Evolutionary conservation across 2,329 filamentous ascomycete genomes (phyloP).

Genomic region (Ophiosphaerella korrae): DNA sequence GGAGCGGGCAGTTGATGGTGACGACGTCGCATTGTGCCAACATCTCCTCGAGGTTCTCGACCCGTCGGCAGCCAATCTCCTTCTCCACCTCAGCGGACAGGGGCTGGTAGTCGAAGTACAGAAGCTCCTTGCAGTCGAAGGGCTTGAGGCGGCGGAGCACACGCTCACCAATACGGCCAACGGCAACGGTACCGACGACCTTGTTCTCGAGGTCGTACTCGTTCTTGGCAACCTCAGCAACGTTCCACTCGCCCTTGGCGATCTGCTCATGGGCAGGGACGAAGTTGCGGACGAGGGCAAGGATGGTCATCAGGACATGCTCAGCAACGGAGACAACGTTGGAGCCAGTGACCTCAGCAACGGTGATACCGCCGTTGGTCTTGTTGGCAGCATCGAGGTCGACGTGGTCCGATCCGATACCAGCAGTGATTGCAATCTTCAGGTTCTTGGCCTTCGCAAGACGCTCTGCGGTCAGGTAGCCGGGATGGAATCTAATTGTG

Average conservation of each 20-base stretch:
- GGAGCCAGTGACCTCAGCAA: conserved; percentile 96
- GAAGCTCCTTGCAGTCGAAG: conserved; percentile 99
- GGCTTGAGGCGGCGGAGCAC: conserved; percentile 93
- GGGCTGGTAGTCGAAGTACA: conserved; percentile 99
- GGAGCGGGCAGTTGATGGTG: conserved; percentile 99
- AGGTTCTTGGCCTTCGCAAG: conserved; percentile 98
- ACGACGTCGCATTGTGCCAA: conserved; percentile 92
- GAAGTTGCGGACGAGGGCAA: conserved; percentile 95
- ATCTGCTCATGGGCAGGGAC: conserved; percentile 97
- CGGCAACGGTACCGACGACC: conserved; percentile 95
- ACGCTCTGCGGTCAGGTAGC: conserved; percentile 95
- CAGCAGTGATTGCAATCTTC: conserved; percentile 94
- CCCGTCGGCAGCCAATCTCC: conserved; percentile 93
- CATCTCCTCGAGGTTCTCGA: conserved; percentile 91
- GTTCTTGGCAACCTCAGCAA: conserved; percentile 95
- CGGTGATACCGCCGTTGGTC: conserved; percentile 96
- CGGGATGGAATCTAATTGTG: conserved; percentile 82
- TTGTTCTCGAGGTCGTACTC: conserved; percentile 98
- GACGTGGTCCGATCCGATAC: conserved; percentile 98
- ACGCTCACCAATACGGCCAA: conserved; percentile 97
- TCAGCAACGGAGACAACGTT: conserved; percentile 99
- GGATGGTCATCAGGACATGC: conserved; percentile 99
- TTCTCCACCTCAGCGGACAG: conserved; percentile 82
- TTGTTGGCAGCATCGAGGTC: conserved; percentile 96
- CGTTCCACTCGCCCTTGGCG: conserved; percentile 87